These are phyloP conservation scores for Delphinella strobiligena DNA, from an alignment of 2,329 filamentous ascomycete species.

Conservation along the genomic window DNA sequence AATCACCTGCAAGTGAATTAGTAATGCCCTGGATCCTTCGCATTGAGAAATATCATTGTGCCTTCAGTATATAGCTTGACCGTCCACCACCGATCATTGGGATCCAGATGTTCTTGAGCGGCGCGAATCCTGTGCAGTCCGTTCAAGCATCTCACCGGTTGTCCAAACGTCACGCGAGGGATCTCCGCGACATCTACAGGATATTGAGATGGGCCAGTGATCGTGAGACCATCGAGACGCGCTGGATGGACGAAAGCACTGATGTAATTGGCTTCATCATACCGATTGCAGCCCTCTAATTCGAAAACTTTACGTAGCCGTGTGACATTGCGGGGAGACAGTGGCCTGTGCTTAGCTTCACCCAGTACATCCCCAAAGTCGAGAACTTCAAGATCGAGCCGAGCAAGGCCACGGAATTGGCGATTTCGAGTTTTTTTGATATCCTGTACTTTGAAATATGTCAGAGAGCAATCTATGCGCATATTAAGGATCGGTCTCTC, in stretches of 20 bases:
- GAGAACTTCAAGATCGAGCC: conserved; percentile 7
- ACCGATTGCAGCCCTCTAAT: conserved; percentile 11
- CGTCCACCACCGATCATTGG: conserved; percentile 12
- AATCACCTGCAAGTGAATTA: too few species aligned
- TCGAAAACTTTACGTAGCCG: conserved; percentile 11
- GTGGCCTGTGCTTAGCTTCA: not conserved
- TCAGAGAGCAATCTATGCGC: too few species aligned
- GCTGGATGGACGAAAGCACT: conserved; percentile 4
- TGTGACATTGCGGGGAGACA: conserved; percentile 10
- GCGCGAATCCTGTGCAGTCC: conserved; percentile 10
- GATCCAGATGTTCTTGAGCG: conserved; percentile 9
- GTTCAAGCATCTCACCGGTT: conserved; percentile 8
- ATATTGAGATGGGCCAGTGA: not conserved
- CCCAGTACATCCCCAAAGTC: conserved; percentile 2
- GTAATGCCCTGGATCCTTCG: too few species aligned
- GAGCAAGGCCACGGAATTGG: conserved; percentile 8
- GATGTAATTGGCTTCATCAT: conserved; percentile 9
- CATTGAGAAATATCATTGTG: too few species aligned
- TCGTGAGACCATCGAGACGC: not conserved
- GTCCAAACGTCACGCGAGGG: too few species aligned
- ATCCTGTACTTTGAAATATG: too few species aligned
- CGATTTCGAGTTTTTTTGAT: too few species aligned
- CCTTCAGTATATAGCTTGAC: conserved; percentile 10
- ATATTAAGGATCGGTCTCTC: too few species aligned
- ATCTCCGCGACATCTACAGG: not conserved